Evolutionary conservation across 129 eudicot genomes (phyloP).

Genomic region (Scalesia atractyloides): DNA sequence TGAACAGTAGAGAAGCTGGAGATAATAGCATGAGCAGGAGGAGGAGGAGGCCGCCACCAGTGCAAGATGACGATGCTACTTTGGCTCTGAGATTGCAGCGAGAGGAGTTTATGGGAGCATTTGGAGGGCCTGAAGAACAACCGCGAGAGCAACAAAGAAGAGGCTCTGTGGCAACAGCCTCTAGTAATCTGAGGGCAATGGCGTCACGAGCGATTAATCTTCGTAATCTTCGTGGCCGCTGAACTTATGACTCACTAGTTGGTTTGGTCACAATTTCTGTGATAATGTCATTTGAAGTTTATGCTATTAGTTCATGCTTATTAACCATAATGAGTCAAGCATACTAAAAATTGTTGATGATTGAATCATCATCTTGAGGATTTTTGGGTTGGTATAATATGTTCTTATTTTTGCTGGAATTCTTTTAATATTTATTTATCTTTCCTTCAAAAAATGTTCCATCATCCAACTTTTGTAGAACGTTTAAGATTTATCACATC

Average conservation of each 20-base stretch:
- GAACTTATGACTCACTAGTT: not conserved
- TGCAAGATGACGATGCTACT: constrained; percentile 81
- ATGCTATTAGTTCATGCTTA: not conserved
- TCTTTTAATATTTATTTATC: not conserved
- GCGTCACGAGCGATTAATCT: constrained; percentile 66
- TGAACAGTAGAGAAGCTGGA: constrained; percentile 40
- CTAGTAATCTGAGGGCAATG: constrained; percentile 81
- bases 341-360: not conserved
- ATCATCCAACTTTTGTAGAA: not conserved
- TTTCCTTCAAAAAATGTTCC: not conserved
- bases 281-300: constrained; percentile 18
- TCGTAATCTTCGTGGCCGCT: constrained; percentile 45
- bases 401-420: not conserved
- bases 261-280: constrained; percentile 38
- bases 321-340: not conserved
- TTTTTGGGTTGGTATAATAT: not conserved
- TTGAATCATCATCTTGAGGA: not conserved
- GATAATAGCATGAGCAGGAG: constrained; percentile 40
- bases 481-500: too few relatives aligned
- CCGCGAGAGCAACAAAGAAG: constrained; percentile 28
- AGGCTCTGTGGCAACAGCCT: constrained; percentile 46
- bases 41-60: constrained; percentile 25
- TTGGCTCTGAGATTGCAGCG: constrained; percentile 87
- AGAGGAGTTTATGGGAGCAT: constrained; percentile 75
- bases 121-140: constrained; percentile 45